Conservation (phyloP, 2,329 filamentous ascomycete species). For the Septoria petroselini region DNA sequence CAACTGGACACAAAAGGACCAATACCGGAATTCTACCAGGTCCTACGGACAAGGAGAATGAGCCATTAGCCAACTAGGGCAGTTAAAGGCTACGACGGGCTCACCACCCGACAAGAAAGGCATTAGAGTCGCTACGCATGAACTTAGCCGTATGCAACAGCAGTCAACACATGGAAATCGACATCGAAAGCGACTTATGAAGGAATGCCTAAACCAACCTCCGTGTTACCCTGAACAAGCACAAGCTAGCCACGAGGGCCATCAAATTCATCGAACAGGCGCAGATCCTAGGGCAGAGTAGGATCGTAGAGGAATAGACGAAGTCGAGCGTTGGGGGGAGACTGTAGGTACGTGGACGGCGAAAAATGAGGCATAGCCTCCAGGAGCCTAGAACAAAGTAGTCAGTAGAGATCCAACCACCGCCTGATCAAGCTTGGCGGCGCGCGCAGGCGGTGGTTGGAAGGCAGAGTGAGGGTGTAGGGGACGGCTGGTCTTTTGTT, state of each 20-base stretch:
- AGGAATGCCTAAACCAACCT: constrained; percentile 13
- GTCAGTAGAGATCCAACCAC: constrained; percentile 11
- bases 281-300: constrained; percentile 21
- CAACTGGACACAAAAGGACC: constrained; percentile 1
- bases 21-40: not conserved
- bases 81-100: constrained; percentile 2
- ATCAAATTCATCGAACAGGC: constrained; percentile 20
- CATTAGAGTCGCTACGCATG: not conserved
- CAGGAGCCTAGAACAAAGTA: constrained; percentile 16
- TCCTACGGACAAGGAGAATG: constrained; percentile 5
- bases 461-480: constrained; percentile 7
- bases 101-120: constrained; percentile 1
- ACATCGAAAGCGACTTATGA: constrained; percentile 7
- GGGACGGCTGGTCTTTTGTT: constrained; percentile 17
- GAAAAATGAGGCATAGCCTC: constrained; percentile 16
- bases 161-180: constrained; percentile 8
- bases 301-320: constrained; percentile 18
- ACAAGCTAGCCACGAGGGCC: constrained; percentile 21
- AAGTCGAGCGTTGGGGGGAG: too few relatives aligned
- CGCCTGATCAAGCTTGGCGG: constrained; percentile 1
- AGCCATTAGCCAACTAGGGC: not conserved
- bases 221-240: constrained; percentile 17
- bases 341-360: constrained; percentile 20
- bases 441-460: constrained; percentile 10
- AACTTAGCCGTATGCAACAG: not conserved